A percentile compares a stretch with the other conserved stretches of the same genome.
These are phyloP conservation scores for Arthrobotrys sinensis DNA, from an alignment of 2,329 filamentous ascomycete species.

Conservation along the genomic window DNA sequence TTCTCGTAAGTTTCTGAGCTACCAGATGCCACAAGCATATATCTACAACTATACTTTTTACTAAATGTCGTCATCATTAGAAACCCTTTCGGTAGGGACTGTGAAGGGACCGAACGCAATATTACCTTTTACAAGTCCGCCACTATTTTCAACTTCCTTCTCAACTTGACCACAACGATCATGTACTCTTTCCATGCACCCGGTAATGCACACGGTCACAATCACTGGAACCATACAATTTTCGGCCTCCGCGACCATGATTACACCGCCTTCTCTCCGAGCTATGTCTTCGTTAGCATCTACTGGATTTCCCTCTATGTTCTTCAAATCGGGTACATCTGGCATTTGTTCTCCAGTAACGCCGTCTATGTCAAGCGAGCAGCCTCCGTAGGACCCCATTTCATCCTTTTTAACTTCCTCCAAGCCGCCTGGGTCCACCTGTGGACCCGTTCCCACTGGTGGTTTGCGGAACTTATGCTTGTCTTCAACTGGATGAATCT, in stretches of 20 bases:
- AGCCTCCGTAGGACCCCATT: conserved; percentile 84
- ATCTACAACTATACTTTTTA: not conserved
- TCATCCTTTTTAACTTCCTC: conserved; percentile 83
- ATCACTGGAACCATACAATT: conserved; percentile 75
- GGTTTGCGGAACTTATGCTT: conserved; percentile 81
- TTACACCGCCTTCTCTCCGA: conserved; percentile 66
- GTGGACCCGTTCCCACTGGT: conserved; percentile 82
- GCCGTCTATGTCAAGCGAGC: conserved; percentile 77
- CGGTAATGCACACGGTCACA: conserved; percentile 71
- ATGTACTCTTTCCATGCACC: conserved; percentile 81
- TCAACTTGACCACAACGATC: conserved; percentile 79
- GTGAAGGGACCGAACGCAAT: conserved; percentile 62
- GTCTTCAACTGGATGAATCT: conserved; percentile 88
- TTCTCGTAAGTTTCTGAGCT: conserved; percentile 33
- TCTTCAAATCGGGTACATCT: conserved; percentile 82
- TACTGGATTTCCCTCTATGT: conserved; percentile 83
- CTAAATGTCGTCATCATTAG: conserved; percentile 7
- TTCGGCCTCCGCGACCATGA: conserved; percentile 80
- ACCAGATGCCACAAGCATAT: not conserved
- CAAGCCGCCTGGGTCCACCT: conserved; percentile 86
- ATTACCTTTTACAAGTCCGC: conserved; percentile 83
- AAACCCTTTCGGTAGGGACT: conserved; percentile 63
- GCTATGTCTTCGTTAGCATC: conserved; percentile 72
- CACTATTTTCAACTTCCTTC: conserved; percentile 80
- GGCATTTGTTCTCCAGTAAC: conserved; percentile 80